Conservation (phyloP, 2,329 filamentous ascomycete genomes). For the Aspergillus ochraceoroseus region DNA sequence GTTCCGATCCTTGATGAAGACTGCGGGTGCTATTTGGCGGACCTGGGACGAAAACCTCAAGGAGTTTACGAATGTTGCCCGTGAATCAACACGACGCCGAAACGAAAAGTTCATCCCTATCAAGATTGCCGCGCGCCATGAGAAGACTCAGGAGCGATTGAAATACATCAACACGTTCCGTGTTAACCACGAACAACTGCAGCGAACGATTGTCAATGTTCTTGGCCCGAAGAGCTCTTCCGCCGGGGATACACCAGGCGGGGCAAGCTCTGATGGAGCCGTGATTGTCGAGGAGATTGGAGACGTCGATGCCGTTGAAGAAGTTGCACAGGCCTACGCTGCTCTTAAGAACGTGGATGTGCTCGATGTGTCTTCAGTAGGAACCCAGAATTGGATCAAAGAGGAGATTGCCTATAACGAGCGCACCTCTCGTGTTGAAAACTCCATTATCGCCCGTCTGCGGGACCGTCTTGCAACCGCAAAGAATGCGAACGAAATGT, state of each 20-base stretch:
- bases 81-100: constrained; percentile 85
- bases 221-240: constrained; percentile 68
- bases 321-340: constrained; percentile 91
- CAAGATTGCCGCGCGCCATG: constrained; percentile 85
- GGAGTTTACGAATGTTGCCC: constrained; percentile 95
- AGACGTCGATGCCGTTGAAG: constrained; percentile 93
- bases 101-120: constrained; percentile 99
- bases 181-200: constrained; percentile 94
- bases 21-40: constrained; percentile 77
- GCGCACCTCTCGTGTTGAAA: constrained; percentile 92
- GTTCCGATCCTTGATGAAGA: constrained; percentile 78
- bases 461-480: constrained; percentile 90
- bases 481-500: constrained; percentile 99
- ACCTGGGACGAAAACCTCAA: constrained; percentile 96
- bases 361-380: constrained; percentile 82
- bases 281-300: constrained; percentile 89
- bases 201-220: constrained; percentile 95
- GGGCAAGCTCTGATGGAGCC: constrained; percentile 52
- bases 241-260: constrained; percentile 45
- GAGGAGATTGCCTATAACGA: constrained; percentile 97
- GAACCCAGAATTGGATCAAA: constrained; percentile 85
- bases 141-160: constrained; percentile 80
- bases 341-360: constrained; percentile 92
- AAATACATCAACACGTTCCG: constrained; percentile 94
- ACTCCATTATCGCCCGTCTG: constrained; percentile 93